Conservation (phyloP, 495 filamentous ascomycete species). For the Stereocaulon alpinum region DNA sequence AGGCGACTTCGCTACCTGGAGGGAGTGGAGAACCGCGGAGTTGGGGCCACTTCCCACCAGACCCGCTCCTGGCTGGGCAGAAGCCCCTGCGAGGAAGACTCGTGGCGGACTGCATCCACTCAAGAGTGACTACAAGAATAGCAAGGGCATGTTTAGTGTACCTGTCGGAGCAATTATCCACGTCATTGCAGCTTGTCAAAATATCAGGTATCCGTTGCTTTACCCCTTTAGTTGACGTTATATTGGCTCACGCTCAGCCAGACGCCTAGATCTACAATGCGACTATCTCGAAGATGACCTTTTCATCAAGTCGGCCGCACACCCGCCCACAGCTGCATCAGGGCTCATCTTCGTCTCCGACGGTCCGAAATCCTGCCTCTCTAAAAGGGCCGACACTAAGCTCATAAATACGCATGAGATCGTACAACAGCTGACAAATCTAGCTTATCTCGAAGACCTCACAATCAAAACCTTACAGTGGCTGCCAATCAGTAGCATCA, state of each 20-base stretch:
- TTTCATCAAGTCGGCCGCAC: background rate
- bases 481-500: background rate
- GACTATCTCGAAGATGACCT: background rate
- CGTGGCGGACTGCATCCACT: background rate
- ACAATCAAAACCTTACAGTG: background rate
- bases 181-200: slow-evolving; percentile 5
- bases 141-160: background rate
- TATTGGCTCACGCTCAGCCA: background rate
- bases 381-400: background rate
- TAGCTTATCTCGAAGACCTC: background rate
- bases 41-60: background rate
- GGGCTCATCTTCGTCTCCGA: slow-evolving; percentile 7
- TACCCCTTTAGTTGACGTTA: background rate
- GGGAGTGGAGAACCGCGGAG: slow-evolving; percentile 27
- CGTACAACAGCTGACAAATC: background rate
- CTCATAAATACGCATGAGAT: background rate
- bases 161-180: slow-evolving; percentile 10
- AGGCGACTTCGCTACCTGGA: slow-evolving; percentile 25
- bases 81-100: background rate
- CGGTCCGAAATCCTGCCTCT: slow-evolving; percentile 6
- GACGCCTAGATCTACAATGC: background rate
- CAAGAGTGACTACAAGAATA: background rate
- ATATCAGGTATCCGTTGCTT: slow-evolving; percentile 9
- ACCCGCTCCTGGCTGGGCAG: background rate
- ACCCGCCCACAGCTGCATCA: slow-evolving; percentile 1